These are phyloP conservation scores for Mycena chlorophos DNA, from an alignment of 768 basidiomycete genomes.

Conservation along the genomic window DNA sequence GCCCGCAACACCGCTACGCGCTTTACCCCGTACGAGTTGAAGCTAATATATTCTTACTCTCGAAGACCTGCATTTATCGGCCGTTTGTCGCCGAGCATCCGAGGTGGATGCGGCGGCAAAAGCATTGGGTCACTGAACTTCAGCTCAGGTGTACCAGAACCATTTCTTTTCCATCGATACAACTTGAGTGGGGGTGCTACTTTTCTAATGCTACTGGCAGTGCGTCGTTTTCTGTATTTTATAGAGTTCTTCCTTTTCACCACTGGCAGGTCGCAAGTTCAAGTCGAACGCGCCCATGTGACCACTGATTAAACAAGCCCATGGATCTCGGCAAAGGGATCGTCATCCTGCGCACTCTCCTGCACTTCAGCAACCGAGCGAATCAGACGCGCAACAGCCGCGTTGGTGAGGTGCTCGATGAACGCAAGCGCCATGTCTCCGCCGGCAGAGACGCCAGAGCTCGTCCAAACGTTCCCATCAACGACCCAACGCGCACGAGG, in stretches of 20 bases:
- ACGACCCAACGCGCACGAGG: slow-evolving; percentile 38
- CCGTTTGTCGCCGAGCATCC: too few relatives aligned
- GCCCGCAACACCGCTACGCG: too few relatives aligned
- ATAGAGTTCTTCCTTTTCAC: neutral
- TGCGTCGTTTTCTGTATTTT: too few relatives aligned
- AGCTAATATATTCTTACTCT: too few relatives aligned
- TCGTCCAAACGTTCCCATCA: slow-evolving; percentile 37
- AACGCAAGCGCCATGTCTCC: slow-evolving; percentile 38
- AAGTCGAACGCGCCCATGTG: neutral
- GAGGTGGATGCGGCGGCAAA: too few relatives aligned
- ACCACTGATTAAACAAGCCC: slow-evolving; percentile 20
- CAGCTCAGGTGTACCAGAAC: too few relatives aligned
- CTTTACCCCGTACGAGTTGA: too few relatives aligned
- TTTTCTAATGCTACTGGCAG: too few relatives aligned
- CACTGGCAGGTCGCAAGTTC: neutral
- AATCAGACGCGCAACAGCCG: slow-evolving; percentile 19
- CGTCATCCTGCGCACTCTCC: slow-evolving; percentile 23
- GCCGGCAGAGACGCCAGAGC: slow-evolving; percentile 38
- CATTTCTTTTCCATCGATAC: too few relatives aligned
- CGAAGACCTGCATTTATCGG: too few relatives aligned
- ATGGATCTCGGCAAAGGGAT: slow-evolving; percentile 29
- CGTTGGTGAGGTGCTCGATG: slow-evolving; percentile 30
- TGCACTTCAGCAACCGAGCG: slow-evolving; percentile 24
- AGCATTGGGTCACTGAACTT: too few relatives aligned
- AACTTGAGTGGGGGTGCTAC: too few relatives aligned